Percentiles rank a stretch among this genome's conserved stretches.
Evolutionary conservation across 768 basidiomycete species (phyloP).

Genomic region (Boletus insuetus): DNA sequence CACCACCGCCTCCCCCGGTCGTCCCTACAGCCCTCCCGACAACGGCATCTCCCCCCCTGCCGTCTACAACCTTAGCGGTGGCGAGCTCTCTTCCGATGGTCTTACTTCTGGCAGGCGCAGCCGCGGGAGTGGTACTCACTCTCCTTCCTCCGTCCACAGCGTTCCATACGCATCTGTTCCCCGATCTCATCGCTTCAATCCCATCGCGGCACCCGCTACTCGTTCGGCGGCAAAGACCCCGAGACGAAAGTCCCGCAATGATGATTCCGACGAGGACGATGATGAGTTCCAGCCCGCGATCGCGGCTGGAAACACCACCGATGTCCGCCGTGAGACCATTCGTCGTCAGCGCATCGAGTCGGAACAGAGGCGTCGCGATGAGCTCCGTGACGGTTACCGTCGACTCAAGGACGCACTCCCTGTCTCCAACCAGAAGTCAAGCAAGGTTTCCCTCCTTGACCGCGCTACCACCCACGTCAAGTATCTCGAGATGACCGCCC

Average conservation of each 20-base stretch:
- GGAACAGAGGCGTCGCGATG: slow-evolving; percentile 87
- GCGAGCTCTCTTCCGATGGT: slow-evolving; percentile 74
- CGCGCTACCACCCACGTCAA: slow-evolving; percentile 86
- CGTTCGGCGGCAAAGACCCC: slow-evolving; percentile 53
- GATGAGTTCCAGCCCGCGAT: slow-evolving; percentile 67
- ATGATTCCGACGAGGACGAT: slow-evolving; percentile 70
- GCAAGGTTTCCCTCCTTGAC: slow-evolving; percentile 88
- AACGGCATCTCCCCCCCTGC: slow-evolving; percentile 71
- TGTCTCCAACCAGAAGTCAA: slow-evolving; percentile 86
- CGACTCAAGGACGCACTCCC: slow-evolving; percentile 90
- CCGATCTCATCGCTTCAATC: slow-evolving; percentile 78
- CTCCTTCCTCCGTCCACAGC: slow-evolving; percentile 45
- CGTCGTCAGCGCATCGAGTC: slow-evolving; percentile 92
- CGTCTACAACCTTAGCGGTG: slow-evolving; percentile 66
- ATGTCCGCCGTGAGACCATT: slow-evolving; percentile 84
- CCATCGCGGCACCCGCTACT: slow-evolving; percentile 52
- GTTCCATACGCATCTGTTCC: slow-evolving; percentile 63
- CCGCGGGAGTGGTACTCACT: slow-evolving; percentile 65
- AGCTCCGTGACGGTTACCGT: slow-evolving; percentile 89
- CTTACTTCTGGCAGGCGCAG: slow-evolving; percentile 61
- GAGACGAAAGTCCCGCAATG: slow-evolving; percentile 50
- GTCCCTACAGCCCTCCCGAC: slow-evolving; percentile 66
- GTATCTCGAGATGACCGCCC: slow-evolving; percentile 79
- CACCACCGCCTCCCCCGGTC: slow-evolving; percentile 49
- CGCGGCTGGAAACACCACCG: slow-evolving; percentile 45